Base-by-base conservation (phyloP, 2,329 filamentous ascomycete species). In the Stagonosporopsis vannaccii region DNA sequence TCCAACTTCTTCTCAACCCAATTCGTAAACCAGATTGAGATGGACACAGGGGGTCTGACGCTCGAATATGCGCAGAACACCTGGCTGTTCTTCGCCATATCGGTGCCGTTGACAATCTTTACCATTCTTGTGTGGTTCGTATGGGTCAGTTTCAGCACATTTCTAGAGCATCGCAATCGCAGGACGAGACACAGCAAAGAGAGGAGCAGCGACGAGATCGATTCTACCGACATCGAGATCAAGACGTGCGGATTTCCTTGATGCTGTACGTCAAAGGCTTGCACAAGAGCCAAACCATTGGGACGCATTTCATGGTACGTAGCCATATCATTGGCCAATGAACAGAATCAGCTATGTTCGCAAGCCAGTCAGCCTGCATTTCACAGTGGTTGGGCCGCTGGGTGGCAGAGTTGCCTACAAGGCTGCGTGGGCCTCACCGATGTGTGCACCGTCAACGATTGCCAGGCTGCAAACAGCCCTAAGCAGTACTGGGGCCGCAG, bases 1-100 rank as follows among this genome's bases (percentile, higher is more conserved):
- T 67, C 66, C n/a, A 68, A 63, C 32, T 68, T 70, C 48, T 69
- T 61, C 37, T 68, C 67, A 0, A 70, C 67, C 1, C 62, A 68
- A 26, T 69, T 70, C 17, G 66, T 70, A 6, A 57, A 56, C 6
- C 58, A 60, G 19, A 59, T 53, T 17, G 59, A 63, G 13, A 3
- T 25, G 4, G 23, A 45, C n/a, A 37, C 35, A 1, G 46, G 39
- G 9, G 62, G 60, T 6, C 45, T 33, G 2, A 58, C 36, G 1
- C 54, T 70, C 3, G 57, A 52, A 11, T 67, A 68, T 40, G 48
- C 60, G 0, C 30, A 58, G 19, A 68, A 67, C 25, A 40, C 56
- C 3, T 70, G 66, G 60, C 33, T 68, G 0, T 67, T 68, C 50
- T 68, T 68, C 25, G 67, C 61, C 6, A 62, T 67, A 17, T 65